Evolutionary conservation across 768 basidiomycete species (phyloP).

Genomic region (Rhodotorula graminis): DNA sequence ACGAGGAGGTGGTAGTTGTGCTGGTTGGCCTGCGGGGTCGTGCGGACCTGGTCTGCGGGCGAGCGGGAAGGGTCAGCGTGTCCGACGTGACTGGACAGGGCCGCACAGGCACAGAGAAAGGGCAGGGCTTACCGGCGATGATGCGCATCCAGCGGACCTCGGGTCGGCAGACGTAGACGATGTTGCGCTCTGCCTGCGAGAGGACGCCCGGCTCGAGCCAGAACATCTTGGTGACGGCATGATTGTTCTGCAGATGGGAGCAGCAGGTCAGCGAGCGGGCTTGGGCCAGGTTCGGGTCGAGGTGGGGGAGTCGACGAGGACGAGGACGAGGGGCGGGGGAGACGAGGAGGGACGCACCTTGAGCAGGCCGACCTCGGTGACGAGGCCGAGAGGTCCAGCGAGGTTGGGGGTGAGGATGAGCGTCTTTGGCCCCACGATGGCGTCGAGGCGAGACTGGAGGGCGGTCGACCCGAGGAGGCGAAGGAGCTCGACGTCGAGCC

Average conservation of each 20-base stretch:
- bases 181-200: conserved; percentile 73
- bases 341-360: conserved; percentile 59
- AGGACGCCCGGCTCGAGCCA: conserved; percentile 92
- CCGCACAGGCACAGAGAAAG: no score
- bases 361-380: conserved; percentile 87
- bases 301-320: background rate
- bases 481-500: conserved; percentile 29
- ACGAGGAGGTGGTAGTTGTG: conserved; percentile 81
- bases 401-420: conserved; percentile 84
- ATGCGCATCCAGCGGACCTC: conserved; percentile 77
- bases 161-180: conserved; percentile 89
- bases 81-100: no score
- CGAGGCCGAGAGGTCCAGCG: conserved; percentile 84
- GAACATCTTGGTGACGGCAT: conserved; percentile 99
- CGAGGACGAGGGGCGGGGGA: no score
- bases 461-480: conserved; percentile 30
- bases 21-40: conserved; percentile 63
- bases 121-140: conserved; percentile 68
- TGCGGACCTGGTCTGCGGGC: conserved; percentile 78
- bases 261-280: background rate
- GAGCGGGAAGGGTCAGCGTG: background rate
- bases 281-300: background rate
- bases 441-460: conserved; percentile 29
- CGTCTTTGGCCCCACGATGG: conserved; percentile 63
- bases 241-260: conserved; percentile 54